Evolutionary conservation across 129 eudicot species (phyloP), one percentile per base, ranked within the genome.

Genomic region (Oenanthe sinensis): DNA sequence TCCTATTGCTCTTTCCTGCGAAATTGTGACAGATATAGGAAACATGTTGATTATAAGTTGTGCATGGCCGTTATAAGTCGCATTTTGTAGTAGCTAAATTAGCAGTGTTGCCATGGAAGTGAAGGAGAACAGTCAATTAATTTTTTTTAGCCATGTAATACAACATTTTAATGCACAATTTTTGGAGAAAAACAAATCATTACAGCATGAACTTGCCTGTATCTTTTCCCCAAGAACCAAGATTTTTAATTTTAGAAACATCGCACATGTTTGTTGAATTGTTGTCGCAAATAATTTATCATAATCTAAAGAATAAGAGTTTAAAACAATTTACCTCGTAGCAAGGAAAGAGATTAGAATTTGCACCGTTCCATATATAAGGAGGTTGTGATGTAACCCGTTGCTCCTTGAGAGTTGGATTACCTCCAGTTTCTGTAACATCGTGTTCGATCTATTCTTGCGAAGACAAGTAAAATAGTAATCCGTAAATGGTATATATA

Each of bases 1-100:
- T 33, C 68, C 86, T 19, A 79, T 60, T 39, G 71, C 78, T 81
- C 75, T 86, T 86, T 84, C 92, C 96, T 90, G 78, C 26, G n/a
- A 77, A 37, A 46, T 26, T 58, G 28, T n/a, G 30, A 58, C 28
- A n/a, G 22, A n/a, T 22, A 6, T 54, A 24, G 20, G 8, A 19
- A 24, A 54, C 62, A 54, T 24, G 6, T 54, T 54, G 1, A 54
- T 2, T 54, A 54, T 54, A 54, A 54, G 20, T 20, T 20, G 10
- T 50, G 20, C 60, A 60, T n/a, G 68, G 3, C 33, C 33, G 36
- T 33, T 33, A 33, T 33, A 33, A 1, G 3, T 4, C 54, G 20
- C 54, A 4, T 48, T 48, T 4, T 48, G 54, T 48, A 48, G 54
- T 48, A 13, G 54, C 15, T 19, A 48, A 48, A 4, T 48, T 14